Base-by-base conservation (phyloP, 306 rosid species). In the Cicer chorassanicum region DNA sequence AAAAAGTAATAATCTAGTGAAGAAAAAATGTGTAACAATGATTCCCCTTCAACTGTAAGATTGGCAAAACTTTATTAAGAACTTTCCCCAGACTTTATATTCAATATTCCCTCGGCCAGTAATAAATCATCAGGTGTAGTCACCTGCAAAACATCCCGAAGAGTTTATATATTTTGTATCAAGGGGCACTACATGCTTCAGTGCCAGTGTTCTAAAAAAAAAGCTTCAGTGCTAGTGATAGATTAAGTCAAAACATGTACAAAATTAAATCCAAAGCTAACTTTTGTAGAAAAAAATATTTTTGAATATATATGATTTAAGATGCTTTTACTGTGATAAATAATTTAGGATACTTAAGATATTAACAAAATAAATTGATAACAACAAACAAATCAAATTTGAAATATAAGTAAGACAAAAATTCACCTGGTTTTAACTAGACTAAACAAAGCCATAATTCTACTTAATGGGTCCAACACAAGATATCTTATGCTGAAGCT, bases 81-180 rank as follows among this genome's bases (percentile, higher is more conserved):
- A 61, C 80, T 65, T 38, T 75, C 74, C 81, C 55, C 84, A 6
- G 86, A 73, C 56, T 74, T 61, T 79, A 82, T 18, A 80, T 81
- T 85, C 83, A 94, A 78, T 68, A 94, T 86, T 90, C 97, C 87
- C 89, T 94, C 97, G 0, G 96, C 97, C 57, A 94, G 87, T 77
- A 94, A 72, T 68, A 94, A 63, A 85, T 94, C 97, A 82, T 92
- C 99, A 1, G 95, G 99, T 64, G 97, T 94, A 70, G 99, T 92
- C 44, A 94, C 99, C 99, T 94, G 92, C 86, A 84, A 78, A 78
- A 78, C 44, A 79, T 40, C 36, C 34, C 54, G 72, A 19, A 42
- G 42, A 71, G 55, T 70, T 72, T 55, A 62, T 50, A 42, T 39
- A 73, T 72, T 61, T 44, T 9, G 70, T 18, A 78, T 45, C 53